Evolutionary conservation across 306 rosid genomes (phyloP).

Genomic region (Quercus agrifolia): DNA sequence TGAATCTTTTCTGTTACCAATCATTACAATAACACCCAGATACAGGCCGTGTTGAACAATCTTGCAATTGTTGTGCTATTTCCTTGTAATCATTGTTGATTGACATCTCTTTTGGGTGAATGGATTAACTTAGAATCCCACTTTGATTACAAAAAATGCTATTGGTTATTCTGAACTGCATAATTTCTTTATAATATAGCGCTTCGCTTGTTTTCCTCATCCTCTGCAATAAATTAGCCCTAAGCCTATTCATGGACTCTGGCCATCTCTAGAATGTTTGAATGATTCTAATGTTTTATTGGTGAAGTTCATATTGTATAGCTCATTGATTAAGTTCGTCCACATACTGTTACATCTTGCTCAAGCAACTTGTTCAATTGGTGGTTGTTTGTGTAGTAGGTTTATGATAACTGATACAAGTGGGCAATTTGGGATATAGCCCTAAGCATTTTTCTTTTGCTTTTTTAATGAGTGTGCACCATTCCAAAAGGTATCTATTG

Average conservation of each 20-base stretch:
- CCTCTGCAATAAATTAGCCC: not conserved
- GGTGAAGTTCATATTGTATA: not conserved
- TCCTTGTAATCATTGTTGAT: not conserved
- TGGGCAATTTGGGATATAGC: not conserved
- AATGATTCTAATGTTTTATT: not conserved
- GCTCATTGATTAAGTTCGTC: not conserved
- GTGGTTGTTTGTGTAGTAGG: not conserved
- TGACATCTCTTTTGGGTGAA: not conserved
- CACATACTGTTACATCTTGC: not conserved
- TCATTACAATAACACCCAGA: not conserved
- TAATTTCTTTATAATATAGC: no score
- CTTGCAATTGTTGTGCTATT: not conserved
- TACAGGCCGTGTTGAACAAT: not conserved
- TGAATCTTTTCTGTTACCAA: not conserved
- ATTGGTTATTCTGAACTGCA: no score
- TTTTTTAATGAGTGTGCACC: not conserved
- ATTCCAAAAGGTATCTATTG: not conserved
- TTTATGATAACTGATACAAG: not conserved
- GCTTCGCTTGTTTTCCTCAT: no score
- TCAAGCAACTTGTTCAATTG: not conserved
- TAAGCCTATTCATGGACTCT: not conserved
- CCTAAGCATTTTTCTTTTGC: no score
- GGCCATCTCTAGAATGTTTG: not conserved
- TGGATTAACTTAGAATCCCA: not conserved
- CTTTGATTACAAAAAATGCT: no score